These are phyloP conservation scores for Gossypium rotundifolium DNA, from an alignment of 345 rosid species.

Conservation along the genomic window DNA sequence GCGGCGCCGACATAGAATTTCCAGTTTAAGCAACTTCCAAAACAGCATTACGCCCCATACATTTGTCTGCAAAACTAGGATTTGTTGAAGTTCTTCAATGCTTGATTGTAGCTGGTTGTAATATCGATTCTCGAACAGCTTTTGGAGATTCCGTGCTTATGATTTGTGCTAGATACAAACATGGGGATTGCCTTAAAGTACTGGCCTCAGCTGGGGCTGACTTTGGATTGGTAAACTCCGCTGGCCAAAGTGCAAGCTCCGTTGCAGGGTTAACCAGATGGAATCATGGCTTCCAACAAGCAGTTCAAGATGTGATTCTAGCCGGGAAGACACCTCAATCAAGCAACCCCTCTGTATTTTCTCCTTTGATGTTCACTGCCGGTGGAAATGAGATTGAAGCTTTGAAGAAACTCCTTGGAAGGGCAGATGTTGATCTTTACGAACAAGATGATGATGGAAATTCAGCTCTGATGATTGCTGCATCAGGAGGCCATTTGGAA, in stretches of 20 bases:
- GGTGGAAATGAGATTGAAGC: slow-evolving; percentile 35
- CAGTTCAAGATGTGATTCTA: slow-evolving; percentile 32
- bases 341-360: slow-evolving; percentile 33
- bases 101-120: slow-evolving; percentile 35
- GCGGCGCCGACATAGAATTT: too few species aligned
- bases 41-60: too few species aligned
- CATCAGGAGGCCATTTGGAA: slow-evolving; percentile 36
- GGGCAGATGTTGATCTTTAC: slow-evolving; percentile 28
- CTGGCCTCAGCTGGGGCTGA: slow-evolving; percentile 48
- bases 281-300: slow-evolving; percentile 40
- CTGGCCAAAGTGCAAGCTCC: slow-evolving; percentile 34
- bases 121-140: slow-evolving; percentile 42
- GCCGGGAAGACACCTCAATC: slow-evolving; percentile 36
- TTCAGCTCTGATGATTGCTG: slow-evolving; percentile 47
- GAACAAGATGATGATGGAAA: slow-evolving; percentile 41
- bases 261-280: slow-evolving; percentile 33
- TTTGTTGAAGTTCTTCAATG: slow-evolving; percentile 26
- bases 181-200: slow-evolving; percentile 34
- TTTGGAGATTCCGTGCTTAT: slow-evolving; percentile 54
- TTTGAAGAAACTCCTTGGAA: slow-evolving; percentile 26
- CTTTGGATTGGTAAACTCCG: slow-evolving; percentile 36
- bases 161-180: slow-evolving; percentile 44
- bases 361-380: slow-evolving; percentile 27
- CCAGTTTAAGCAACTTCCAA: too few species aligned
- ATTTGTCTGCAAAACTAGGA: slow-evolving; percentile 40